These are phyloP conservation scores for Cardiospermum halicacabum DNA, from an alignment of 345 rosid species.

Conservation along the genomic window DNA sequence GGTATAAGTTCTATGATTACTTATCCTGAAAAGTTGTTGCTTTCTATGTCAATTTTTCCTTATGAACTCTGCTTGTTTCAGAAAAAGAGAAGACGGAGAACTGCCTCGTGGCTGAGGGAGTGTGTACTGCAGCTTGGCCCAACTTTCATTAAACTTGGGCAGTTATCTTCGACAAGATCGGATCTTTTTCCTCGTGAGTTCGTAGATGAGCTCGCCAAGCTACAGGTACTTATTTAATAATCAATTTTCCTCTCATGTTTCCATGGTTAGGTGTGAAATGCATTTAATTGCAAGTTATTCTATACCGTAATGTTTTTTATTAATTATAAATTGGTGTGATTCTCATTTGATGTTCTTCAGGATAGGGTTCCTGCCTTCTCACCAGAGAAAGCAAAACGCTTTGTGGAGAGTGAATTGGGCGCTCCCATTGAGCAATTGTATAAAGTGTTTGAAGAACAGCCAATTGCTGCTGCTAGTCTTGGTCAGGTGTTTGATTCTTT, in stretches of 20 bases:
- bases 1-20: neutral
- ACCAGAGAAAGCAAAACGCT: slow-evolving; percentile 67
- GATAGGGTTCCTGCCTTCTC: slow-evolving; percentile 97
- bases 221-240: slow-evolving; percentile 54
- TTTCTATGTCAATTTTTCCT: slow-evolving; percentile 2
- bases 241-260: neutral
- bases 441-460: slow-evolving; percentile 81
- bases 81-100: slow-evolving; percentile 63
- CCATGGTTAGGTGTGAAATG: neutral
- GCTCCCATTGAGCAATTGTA: slow-evolving; percentile 60
- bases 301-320: neutral
- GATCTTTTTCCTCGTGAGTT: slow-evolving; percentile 88
- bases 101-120: slow-evolving; percentile 92
- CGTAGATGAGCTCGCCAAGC: slow-evolving; percentile 94
- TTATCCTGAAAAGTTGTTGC: neutral
- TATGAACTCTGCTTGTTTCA: slow-evolving; percentile 27
- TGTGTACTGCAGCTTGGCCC: slow-evolving; percentile 92
- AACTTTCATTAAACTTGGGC: slow-evolving; percentile 94
- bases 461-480: slow-evolving; percentile 99
- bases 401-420: slow-evolving; percentile 74
- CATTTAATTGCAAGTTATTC: neutral
- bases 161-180: slow-evolving; percentile 87
- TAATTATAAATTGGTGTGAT: slow-evolving; percentile 2
- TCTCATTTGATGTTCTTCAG: slow-evolving; percentile 29
- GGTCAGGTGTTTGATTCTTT: slow-evolving; percentile 82